phyloP scores from a whole-genome alignment of 352 stramenopile genomes.

The Phytophthora melonis region DNA sequence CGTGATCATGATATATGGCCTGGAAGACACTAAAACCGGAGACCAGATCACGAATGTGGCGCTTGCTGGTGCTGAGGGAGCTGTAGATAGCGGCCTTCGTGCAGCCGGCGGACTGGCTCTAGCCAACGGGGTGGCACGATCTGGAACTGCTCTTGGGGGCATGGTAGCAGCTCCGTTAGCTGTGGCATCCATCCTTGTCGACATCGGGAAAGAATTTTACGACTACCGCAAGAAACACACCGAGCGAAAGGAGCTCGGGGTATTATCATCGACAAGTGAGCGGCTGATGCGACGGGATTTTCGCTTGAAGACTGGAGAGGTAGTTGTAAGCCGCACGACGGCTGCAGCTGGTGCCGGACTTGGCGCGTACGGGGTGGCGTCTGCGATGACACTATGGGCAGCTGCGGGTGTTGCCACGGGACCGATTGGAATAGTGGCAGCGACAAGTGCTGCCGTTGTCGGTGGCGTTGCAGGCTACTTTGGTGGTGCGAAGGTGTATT shows the following conservation, averaged over 20 bases:
- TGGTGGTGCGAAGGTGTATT: constrained; percentile 77
- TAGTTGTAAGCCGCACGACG: constrained; percentile 75
- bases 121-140: constrained; percentile 68
- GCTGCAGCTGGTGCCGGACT: constrained; percentile 78
- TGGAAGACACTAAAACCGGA: constrained; percentile 51
- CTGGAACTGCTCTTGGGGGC: constrained; percentile 53
- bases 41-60: constrained; percentile 62
- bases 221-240: constrained; percentile 79
- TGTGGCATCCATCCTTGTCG: constrained; percentile 86
- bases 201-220: constrained; percentile 88
- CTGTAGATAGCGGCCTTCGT: constrained; percentile 78
- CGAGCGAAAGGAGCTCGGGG: constrained; percentile 68
- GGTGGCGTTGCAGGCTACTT: constrained; percentile 86
- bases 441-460: constrained; percentile 77
- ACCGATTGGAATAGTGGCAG: constrained; percentile 76
- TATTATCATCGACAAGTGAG: constrained; percentile 76
- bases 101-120: constrained; percentile 74
- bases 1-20: constrained; percentile 60
- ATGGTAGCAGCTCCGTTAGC: constrained; percentile 72
- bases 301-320: constrained; percentile 76
- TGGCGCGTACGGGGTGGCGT: constrained; percentile 76
- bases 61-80: constrained; percentile 66
- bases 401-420: constrained; percentile 74
- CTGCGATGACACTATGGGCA: constrained; percentile 80
- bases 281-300: constrained; percentile 83